Evolutionary conservation across 257 asterid genomes (phyloP).

Genomic region (Buddleja alternifolia): DNA sequence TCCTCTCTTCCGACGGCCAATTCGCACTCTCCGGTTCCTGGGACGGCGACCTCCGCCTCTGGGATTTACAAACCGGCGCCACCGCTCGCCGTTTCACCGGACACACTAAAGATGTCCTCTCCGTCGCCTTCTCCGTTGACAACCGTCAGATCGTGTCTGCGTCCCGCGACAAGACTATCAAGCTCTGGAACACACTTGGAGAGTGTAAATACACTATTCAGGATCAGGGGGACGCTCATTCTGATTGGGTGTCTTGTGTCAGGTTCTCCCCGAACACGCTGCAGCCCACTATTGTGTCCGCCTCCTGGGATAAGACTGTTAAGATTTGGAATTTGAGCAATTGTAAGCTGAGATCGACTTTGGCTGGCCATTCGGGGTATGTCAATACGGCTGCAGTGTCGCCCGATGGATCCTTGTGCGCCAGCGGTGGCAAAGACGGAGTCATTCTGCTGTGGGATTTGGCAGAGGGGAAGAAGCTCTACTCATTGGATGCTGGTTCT

Average conservation of each 20-base stretch:
- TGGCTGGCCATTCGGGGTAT: constrained; percentile 75
- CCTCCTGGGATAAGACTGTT: constrained; percentile 83
- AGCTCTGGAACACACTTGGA: constrained; percentile 77
- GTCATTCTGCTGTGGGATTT: constrained; percentile 88
- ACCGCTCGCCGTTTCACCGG: constrained; percentile 94
- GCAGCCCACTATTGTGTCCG: constrained; percentile 81
- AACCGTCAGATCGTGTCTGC: constrained; percentile 96
- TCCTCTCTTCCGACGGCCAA: constrained; percentile 89
- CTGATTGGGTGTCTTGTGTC: constrained; percentile 91
- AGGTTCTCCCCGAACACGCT: constrained; percentile 72
- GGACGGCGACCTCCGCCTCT: constrained; percentile 93
- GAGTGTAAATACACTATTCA: constrained; percentile 81
- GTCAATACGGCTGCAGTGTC: constrained; percentile 80
- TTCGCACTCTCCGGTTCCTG: constrained; percentile 95
- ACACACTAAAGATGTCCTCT: constrained; percentile 85
- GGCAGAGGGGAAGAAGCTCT: constrained; percentile 81
- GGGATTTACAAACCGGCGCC: constrained; percentile 79
- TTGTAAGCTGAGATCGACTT: constrained; percentile 67
- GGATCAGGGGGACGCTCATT: constrained; percentile 69
- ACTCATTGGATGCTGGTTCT: constrained; percentile 81
- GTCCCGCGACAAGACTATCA: constrained; percentile 73
- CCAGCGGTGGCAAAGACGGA: constrained; percentile 93
- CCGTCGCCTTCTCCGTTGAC: constrained; percentile 86
- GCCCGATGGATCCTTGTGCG: constrained; percentile 87
- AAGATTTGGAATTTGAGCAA: constrained; percentile 82